phyloP scores from a whole-genome alignment of 2,329 filamentous ascomycete genomes.

The Fusarium sp. region DNA sequence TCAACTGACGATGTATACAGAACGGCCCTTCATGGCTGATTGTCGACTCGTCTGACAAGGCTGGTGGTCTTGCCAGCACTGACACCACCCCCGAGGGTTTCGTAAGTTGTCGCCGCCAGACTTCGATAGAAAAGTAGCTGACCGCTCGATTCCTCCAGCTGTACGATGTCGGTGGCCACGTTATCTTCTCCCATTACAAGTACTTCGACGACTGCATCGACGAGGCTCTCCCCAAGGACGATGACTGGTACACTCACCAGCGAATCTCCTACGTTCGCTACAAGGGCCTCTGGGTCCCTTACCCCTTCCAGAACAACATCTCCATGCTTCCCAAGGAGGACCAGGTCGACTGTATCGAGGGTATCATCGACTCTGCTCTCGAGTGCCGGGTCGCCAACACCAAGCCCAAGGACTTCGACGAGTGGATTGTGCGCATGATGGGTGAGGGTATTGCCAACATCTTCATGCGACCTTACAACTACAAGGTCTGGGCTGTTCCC shows the following conservation, averaged over 20 bases:
- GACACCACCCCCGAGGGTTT: slow-evolving; percentile 97
- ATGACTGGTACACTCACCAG: slow-evolving; percentile 98
- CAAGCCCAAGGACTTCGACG: slow-evolving; percentile 97
- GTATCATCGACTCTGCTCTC: slow-evolving; percentile 93
- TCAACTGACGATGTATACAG: slow-evolving; percentile 62
- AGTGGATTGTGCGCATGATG: slow-evolving; percentile 96
- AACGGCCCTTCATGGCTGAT: slow-evolving; percentile 96
- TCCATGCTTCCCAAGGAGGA: slow-evolving; percentile 98
- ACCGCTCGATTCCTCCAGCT: slow-evolving; percentile 68
- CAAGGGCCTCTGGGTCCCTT: slow-evolving; percentile 96
- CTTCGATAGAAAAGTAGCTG: slow-evolving; percentile 34
- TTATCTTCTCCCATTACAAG: slow-evolving; percentile 99
- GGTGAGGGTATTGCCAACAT: slow-evolving; percentile 90
- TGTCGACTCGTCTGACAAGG: slow-evolving; percentile 89
- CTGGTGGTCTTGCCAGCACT: slow-evolving; percentile 95
- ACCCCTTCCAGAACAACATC: slow-evolving; percentile 99
- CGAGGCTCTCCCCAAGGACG: slow-evolving; percentile 92
- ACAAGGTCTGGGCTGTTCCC: slow-evolving; percentile 99
- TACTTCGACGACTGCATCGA: slow-evolving; percentile 99
- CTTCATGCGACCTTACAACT: slow-evolving; percentile 99
- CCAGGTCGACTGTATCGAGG: slow-evolving; percentile 93
- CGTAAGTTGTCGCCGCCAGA: slow-evolving; percentile 70
- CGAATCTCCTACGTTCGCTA: slow-evolving; percentile 99
- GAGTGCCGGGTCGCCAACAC: slow-evolving; percentile 87
- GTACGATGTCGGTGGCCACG: slow-evolving; percentile 98